These are phyloP conservation scores for Termitomyces bulborhizus DNA, from an alignment of 768 basidiomycete species.

Conservation along the genomic window DNA sequence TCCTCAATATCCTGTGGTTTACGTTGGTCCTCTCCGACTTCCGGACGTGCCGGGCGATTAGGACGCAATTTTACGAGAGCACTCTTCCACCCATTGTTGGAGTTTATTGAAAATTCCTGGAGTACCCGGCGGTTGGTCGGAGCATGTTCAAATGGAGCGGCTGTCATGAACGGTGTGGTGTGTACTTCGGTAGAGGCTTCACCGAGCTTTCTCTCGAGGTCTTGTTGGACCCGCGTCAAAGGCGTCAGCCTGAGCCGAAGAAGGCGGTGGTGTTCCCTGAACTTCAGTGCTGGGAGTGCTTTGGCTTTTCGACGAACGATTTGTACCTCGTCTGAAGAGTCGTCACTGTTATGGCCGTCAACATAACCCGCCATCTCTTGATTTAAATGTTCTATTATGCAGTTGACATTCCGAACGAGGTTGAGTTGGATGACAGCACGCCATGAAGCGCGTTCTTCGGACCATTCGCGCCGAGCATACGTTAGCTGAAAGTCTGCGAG, in stretches of 20 bases:
- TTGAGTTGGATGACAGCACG: conserved; percentile 74
- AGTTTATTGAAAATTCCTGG: conserved; percentile 55
- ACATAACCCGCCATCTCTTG: conserved; percentile 46
- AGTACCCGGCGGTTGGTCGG: conserved; percentile 18
- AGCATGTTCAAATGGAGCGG: conserved; percentile 32
- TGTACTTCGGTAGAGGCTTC: conserved; percentile 48
- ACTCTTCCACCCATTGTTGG: conserved; percentile 60
- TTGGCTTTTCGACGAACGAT: conserved; percentile 25
- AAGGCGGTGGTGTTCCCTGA: conserved; percentile 57
- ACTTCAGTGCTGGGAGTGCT: conserved; percentile 37
- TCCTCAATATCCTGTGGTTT: conserved; percentile 41
- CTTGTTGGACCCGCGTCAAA: conserved; percentile 48
- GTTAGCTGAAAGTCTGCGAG: conserved; percentile 64
- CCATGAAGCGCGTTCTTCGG: conserved; percentile 65
- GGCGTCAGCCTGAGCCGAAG: conserved; percentile 55
- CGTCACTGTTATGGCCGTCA: conserved; percentile 26
- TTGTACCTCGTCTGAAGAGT: conserved; percentile 34
- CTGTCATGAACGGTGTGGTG: conserved; percentile 30
- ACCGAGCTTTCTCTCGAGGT: conserved; percentile 57
- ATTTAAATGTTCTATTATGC: conserved; percentile 49
- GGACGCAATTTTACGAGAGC: conserved; percentile 51
- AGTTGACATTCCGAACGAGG: conserved; percentile 67
- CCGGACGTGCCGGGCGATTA: conserved; percentile 23
- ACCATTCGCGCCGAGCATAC: conserved; percentile 66
- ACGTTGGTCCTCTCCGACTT: conserved; percentile 13